Conservation (phyloP, 768 basidiomycete genomes). For the Butyriboletus loyo region DNA sequence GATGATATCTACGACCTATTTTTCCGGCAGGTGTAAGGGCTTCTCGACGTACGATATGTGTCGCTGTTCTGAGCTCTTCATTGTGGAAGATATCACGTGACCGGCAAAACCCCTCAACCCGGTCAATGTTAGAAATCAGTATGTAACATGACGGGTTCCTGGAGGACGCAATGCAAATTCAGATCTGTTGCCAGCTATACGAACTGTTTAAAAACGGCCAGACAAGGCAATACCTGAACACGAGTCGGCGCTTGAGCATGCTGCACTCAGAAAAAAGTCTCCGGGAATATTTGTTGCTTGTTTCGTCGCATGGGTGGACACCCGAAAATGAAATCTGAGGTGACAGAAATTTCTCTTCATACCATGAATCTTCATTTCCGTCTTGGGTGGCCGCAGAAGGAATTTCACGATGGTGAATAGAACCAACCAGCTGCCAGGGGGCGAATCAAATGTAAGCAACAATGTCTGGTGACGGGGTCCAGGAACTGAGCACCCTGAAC, state of each 20-base stretch:
- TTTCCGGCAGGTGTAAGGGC: background rate
- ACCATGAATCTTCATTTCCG: slow-evolving; percentile 9
- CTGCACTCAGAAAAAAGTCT: background rate
- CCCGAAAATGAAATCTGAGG: background rate
- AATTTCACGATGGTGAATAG: slow-evolving; percentile 1
- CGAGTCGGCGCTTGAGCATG: background rate
- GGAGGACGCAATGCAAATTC: background rate
- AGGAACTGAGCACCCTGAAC: slow-evolving; percentile 15
- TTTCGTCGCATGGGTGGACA: background rate
- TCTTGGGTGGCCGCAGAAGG: background rate
- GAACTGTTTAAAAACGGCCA: background rate
- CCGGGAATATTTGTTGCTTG: background rate
- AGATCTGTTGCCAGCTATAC: background rate
- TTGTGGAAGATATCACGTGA: slow-evolving; percentile 4
- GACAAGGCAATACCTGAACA: background rate
- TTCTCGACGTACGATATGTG: background rate
- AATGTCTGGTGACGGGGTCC: slow-evolving; percentile 3
- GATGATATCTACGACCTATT: background rate
- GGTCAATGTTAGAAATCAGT: background rate
- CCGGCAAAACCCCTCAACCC: background rate
- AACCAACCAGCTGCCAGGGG: slow-evolving; percentile 1
- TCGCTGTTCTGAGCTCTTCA: too few relatives aligned
- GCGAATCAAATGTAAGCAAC: slow-evolving; percentile 16
- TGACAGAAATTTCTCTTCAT: slow-evolving; percentile 1
- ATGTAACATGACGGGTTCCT: background rate